These are phyloP conservation scores for Arabidopsis arenosa DNA, from an alignment of 345 rosid genomes.

Conservation along the genomic window DNA sequence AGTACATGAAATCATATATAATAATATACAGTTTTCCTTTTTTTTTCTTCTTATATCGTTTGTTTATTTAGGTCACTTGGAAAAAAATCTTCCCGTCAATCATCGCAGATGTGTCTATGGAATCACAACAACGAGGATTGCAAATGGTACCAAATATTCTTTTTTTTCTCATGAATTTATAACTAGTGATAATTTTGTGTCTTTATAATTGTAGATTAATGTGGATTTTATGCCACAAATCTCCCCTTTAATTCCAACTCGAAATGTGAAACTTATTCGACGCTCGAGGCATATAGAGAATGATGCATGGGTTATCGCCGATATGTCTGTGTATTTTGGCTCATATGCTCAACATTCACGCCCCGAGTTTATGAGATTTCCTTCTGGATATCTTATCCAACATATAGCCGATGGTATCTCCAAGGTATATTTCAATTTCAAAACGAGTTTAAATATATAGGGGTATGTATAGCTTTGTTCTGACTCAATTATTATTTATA, in stretches of 20 bases:
- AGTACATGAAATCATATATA: background rate
- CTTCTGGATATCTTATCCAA: constrained; percentile 71
- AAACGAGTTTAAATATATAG: background rate
- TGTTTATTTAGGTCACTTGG: constrained; percentile 57
- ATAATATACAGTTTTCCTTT: background rate
- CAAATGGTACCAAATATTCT: background rate
- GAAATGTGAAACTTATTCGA: constrained; percentile 59
- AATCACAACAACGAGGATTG: background rate
- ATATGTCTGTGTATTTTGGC: constrained; percentile 53
- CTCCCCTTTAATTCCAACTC: constrained; percentile 53
- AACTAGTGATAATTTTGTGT: background rate
- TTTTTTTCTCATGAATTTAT: background rate
- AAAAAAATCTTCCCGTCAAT: constrained; percentile 56
- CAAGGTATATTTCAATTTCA: constrained; percentile 49
- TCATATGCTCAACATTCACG: constrained; percentile 38
- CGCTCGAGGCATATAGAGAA: constrained; percentile 57
- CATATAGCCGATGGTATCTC: constrained; percentile 55
- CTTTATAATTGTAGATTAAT: constrained; percentile 47
- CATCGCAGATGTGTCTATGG: constrained; percentile 31
- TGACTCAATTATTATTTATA: constrained; percentile 29
- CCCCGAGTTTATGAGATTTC: constrained; percentile 55
- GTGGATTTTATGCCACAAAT: constrained; percentile 60
- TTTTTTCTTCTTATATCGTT: background rate
- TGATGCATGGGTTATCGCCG: constrained; percentile 69
- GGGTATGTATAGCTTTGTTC: background rate